Evolutionary conservation across 768 basidiomycete species (phyloP), one percentile per base, ranked within the genome.

Genomic region (Strobilomyces dryophilus): DNA sequence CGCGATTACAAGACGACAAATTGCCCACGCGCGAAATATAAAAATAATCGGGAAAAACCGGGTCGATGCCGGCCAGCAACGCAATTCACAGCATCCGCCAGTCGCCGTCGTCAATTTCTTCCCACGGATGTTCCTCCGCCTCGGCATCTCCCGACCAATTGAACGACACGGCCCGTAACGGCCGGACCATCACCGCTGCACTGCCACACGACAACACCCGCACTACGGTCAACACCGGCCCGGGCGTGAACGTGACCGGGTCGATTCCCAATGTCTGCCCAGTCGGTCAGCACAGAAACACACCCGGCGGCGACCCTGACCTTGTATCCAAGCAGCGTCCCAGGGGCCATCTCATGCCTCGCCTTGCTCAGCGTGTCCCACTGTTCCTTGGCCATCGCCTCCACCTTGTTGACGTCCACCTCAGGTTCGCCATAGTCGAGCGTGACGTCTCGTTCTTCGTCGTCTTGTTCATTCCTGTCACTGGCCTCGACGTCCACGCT

Each of bases 401-500:
- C 59, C 4, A 66, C 42, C 21, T 17, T 41, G 10, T 47, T 53
- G 4, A 52, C 10, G 18, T 59, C 45, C 29, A 34, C 21, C 14
- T 55, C 60, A 6, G 18, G 0, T 0, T 37, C 46, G 14, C 54
- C 56, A 32, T 63, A 60, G 31, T 63, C 61, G 8, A 58, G 52
- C 11, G 32, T 8, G 4, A 35, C 9, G 2, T 46, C 21, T 12
- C 3, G 10, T 10, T 26, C 41, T 15, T 27, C 41, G 41, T 43
- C 41, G 17, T 8, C 41, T 14, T 8, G 11, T 26, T 44, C 15
- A 14, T 5, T 14, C 10, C 8, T 1, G 32, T 62, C 10, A 1
- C 73, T 77, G 24, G 73, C 77, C 59, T 87, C 85, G 24, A 89
- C 84, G 55, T 89, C 84, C 2, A 89, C 74, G 57, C 81, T 83